These are phyloP conservation scores for Tritrichomonas musculus DNA, from an alignment of 208 protist genomes.

Conservation along the genomic window DNA sequence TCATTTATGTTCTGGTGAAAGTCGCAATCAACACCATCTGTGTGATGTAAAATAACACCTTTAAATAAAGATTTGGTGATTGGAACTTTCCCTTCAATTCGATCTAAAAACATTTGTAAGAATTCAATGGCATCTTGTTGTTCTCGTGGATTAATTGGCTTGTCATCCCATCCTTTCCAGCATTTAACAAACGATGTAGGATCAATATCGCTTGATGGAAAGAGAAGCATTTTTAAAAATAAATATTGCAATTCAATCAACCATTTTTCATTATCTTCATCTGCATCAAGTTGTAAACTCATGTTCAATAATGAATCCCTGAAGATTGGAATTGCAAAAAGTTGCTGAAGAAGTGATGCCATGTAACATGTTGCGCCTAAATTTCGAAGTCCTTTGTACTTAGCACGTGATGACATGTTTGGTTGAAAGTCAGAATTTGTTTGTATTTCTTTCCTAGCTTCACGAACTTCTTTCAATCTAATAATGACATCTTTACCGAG, in stretches of 20 bases:
- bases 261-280: neutral
- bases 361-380: neutral
- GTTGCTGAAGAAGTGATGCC: neutral
- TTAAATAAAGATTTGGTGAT: neutral
- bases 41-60: neutral
- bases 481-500: no score
- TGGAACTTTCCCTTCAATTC: neutral
- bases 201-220: neutral
- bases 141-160: neutral
- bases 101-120: neutral
- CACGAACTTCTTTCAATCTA: no score
- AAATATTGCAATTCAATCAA: neutral
- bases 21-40: neutral
- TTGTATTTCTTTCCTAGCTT: no score
- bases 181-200: neutral
- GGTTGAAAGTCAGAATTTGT: no score
- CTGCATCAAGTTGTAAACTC: no score
- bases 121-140: slow-evolving; percentile 30
- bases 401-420: no score
- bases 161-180: slow-evolving; percentile 7
- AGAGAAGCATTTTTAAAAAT: neutral
- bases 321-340: neutral
- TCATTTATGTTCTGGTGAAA: neutral
- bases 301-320: neutral
- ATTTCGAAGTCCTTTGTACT: neutral